Base-by-base conservation (phyloP, 768 basidiomycete genomes). In the Russula foetens region DNA sequence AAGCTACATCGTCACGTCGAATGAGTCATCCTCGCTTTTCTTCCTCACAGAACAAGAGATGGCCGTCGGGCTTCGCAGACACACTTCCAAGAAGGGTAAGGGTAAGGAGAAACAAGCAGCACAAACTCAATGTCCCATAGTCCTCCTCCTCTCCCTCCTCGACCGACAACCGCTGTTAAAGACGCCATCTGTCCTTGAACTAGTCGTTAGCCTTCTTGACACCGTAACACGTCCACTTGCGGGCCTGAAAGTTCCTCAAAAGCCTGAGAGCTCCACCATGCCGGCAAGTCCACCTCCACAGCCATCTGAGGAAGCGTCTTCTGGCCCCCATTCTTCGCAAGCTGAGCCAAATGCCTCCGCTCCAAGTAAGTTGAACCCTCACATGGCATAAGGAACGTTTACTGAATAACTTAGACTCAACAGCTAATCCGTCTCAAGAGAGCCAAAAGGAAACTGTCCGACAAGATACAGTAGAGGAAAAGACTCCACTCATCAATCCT, bases 11-110 rank as follows among this genome's bases (percentile, higher is more conserved):
- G 94, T 97, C 71, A 82, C 78, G 58, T 79, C 84, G 24, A 98
- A 97, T 70, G 88, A 92, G 60, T 71, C 82, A 19, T 90, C 91
- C 1, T 88, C 94, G 0, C 73, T 92, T 19, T 98, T 95, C 80
- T 98, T 99, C 84, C 79, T 99, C 61, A 90, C 86, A 1, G 97
- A 99, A 72, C 93, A 98, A 66, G 97, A 99, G 65, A 77, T 93
- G 35, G 86, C 89, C 7, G 79, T 79, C n/a, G 87, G 88, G 47
- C 79, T 95, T 17, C 84, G 84, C 63, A 82, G 84, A 65, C 72
- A 77, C 14, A 73, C 79, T 7, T 81, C 82, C 21, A 91, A 88
- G 73, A 97, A 97, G 72, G 94, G 93, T 9, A 98, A 97, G 73
- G 95, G 92, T 23, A 98, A 97, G 72, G 95, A 98, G 70, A 92